These are phyloP conservation scores for Colletotrichum viniferum DNA, from an alignment of 2,329 filamentous ascomycete genomes.

Conservation along the genomic window DNA sequence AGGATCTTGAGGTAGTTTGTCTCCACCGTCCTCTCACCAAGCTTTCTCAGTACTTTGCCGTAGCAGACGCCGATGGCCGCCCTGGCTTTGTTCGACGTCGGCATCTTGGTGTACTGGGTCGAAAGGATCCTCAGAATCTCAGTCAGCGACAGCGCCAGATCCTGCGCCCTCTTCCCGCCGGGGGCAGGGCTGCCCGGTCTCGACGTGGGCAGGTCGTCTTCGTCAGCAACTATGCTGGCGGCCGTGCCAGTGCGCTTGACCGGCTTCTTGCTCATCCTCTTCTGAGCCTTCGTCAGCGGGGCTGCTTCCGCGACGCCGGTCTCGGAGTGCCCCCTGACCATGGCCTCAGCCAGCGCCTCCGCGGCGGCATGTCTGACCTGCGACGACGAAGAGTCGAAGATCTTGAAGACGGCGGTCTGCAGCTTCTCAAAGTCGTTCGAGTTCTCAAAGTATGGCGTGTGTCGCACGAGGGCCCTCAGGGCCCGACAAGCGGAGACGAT, in stretches of 20 bases:
- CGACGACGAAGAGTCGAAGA: slow-evolving; percentile 77
- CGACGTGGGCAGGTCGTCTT: slow-evolving; percentile 68
- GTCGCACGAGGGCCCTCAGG: slow-evolving; percentile 72
- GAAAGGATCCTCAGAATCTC: slow-evolving; percentile 84
- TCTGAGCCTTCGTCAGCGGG: slow-evolving; percentile 67
- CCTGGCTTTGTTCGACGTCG: slow-evolving; percentile 80
- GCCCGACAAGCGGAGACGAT: slow-evolving; percentile 81
- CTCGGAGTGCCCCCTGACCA: slow-evolving; percentile 82
- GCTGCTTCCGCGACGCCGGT: slow-evolving; percentile 49
- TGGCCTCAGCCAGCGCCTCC: slow-evolving; percentile 80
- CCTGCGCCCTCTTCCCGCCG: slow-evolving; percentile 69
- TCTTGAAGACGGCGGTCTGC: slow-evolving; percentile 82
- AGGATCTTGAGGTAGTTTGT: slow-evolving; percentile 81
- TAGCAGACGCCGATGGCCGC: slow-evolving; percentile 90
- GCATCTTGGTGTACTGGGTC: slow-evolving; percentile 76
- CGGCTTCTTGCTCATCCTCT: slow-evolving; percentile 68
- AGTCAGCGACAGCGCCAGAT: slow-evolving; percentile 74
- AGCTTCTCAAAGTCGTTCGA: slow-evolving; percentile 89
- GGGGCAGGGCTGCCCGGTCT: slow-evolving; percentile 77
- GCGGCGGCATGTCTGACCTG: slow-evolving; percentile 85
- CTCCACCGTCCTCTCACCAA: slow-evolving; percentile 86
- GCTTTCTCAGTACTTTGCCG: slow-evolving; percentile 74
- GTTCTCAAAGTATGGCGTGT: slow-evolving; percentile 85
- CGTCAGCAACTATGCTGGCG: slow-evolving; percentile 67
- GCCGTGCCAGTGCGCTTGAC: slow-evolving; percentile 64